Conservation (phyloP, 805 yeast species). For the Teunomyces atbi region DNA sequence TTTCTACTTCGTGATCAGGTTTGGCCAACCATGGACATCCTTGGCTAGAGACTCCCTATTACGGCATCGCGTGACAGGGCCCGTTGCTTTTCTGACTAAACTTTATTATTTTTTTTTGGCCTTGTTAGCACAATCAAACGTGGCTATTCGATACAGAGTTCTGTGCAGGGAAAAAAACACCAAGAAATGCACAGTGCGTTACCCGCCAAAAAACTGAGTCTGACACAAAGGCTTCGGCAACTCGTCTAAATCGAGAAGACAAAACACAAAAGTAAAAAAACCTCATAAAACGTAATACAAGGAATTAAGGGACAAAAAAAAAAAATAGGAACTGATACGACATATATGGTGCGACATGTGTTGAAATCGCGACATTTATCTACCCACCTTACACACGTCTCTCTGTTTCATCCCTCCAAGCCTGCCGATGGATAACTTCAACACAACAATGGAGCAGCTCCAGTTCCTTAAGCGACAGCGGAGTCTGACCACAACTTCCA, state of each 20-base stretch:
- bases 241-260: background rate
- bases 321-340: background rate
- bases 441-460: background rate
- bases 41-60: background rate
- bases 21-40: no score
- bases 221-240: background rate
- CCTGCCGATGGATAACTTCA: background rate
- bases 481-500: conserved; percentile 9
- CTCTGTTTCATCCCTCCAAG: background rate
- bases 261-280: background rate
- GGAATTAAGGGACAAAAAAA: no score
- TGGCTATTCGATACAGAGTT: background rate
- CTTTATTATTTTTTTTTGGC: background rate
- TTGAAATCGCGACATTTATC: background rate
- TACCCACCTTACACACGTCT: no score
- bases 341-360: background rate
- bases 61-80: background rate
- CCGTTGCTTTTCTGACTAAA: background rate
- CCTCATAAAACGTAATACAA: no score
- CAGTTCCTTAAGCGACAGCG: conserved; percentile 5
- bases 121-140: background rate
- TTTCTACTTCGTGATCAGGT: no score
- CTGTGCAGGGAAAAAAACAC: background rate
- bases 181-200: background rate
- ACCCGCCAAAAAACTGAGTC: background rate